Conservation (phyloP, 768 basidiomycete species). For the Lenzites betulinus region DNA sequence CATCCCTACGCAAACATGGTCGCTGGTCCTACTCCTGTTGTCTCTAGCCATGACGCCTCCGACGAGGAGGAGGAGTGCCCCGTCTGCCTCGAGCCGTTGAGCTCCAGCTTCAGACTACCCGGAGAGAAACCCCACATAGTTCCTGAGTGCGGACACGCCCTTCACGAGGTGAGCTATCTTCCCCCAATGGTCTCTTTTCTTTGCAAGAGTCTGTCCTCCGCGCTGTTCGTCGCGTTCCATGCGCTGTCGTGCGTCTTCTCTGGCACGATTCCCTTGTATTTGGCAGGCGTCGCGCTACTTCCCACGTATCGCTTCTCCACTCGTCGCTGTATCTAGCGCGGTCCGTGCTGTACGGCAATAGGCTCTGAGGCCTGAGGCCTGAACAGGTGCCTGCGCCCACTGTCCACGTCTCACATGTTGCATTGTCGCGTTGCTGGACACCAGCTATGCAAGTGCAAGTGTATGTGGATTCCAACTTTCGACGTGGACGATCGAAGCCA, state of each 20-base stretch:
- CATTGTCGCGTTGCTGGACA: neutral
- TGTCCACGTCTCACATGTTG: neutral
- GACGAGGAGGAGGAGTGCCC: conserved; percentile 91
- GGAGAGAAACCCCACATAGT: conserved; percentile 98
- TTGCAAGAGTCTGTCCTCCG: neutral
- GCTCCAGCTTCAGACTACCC: conserved; percentile 87
- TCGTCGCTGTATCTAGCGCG: conserved; percentile 2
- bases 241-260: neutral
- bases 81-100: conserved; percentile 93
- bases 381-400: conserved; percentile 4
- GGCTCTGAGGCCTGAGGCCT: too few species aligned
- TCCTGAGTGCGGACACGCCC: conserved; percentile 95
- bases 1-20: conserved; percentile 66
- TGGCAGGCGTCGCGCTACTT: conserved; percentile 10
- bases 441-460: neutral
- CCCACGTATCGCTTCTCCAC: conserved; percentile 11
- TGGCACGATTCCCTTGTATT: neutral
- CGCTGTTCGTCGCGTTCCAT: neutral
- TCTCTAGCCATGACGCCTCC: conserved; percentile 57
- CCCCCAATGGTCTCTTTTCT: neutral
- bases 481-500: conserved; percentile 1
- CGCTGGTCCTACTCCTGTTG: conserved; percentile 69
- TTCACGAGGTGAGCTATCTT: conserved; percentile 74
- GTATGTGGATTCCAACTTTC: neutral
- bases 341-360: neutral